These are phyloP conservation scores for Blastocladiella emersonii DNA, from an alignment of 371 early-diverging fungal species.

Conservation along the genomic window DNA sequence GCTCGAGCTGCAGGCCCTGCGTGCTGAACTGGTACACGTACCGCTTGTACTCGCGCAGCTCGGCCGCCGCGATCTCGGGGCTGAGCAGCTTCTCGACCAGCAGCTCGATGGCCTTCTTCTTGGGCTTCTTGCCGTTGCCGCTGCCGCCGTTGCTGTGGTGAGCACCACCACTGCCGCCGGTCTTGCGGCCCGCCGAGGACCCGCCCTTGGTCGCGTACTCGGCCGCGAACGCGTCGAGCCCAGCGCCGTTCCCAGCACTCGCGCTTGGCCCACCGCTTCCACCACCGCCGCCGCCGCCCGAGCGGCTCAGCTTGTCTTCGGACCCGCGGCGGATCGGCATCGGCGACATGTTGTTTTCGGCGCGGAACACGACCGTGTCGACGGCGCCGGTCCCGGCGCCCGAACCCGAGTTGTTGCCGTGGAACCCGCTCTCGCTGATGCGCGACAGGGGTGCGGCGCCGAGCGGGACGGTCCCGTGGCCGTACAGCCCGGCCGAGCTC, in stretches of 20 bases:
- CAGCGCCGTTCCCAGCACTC: too few relatives aligned
- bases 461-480: constrained; percentile 12
- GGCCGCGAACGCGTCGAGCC: too few relatives aligned
- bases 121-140: constrained; percentile 15
- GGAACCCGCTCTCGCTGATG: neutral
- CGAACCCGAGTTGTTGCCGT: constrained; percentile 9
- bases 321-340: too few relatives aligned
- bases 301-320: too few relatives aligned
- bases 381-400: too few relatives aligned
- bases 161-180: constrained; percentile 14
- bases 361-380: too few relatives aligned
- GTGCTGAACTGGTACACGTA: constrained; percentile 19
- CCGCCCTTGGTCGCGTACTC: too few relatives aligned
- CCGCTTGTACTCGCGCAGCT: constrained; percentile 17
- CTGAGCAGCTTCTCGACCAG: constrained; percentile 12
- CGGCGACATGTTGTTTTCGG: too few relatives aligned
- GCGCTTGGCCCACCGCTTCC: too few relatives aligned
- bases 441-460: constrained; percentile 17
- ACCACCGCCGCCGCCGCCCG: too few relatives aligned
- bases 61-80: constrained; percentile 13
- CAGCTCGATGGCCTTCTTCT: constrained; percentile 19
- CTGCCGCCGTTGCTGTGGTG: constrained; percentile 15
- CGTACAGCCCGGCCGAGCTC: too few relatives aligned
- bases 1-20: constrained; percentile 15
- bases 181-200: too few relatives aligned